These are phyloP conservation scores for Hericium alpestre DNA, from an alignment of 768 basidiomycete genomes.

Conservation along the genomic window DNA sequence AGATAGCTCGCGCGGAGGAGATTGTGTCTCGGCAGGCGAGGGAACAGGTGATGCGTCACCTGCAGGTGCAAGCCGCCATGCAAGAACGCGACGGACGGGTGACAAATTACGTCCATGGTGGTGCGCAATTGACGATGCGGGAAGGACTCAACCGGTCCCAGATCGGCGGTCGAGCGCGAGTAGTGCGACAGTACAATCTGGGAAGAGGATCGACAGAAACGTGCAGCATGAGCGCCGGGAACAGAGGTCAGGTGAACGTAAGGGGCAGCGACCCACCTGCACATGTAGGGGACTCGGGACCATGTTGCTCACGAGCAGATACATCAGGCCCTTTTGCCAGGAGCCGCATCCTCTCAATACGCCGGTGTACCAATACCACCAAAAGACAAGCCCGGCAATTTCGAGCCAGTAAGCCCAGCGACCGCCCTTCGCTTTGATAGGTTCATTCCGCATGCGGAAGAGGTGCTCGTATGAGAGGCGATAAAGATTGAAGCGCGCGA, in stretches of 20 bases:
- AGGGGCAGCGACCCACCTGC: constrained; percentile 46
- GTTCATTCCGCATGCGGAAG: constrained; percentile 52
- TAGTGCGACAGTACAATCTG: constrained; percentile 97
- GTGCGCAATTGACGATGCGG: constrained; percentile 90
- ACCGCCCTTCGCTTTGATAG: constrained; percentile 53
- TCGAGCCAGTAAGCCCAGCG: constrained; percentile 76
- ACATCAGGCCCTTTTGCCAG: constrained; percentile 60
- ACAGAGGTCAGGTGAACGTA: neutral
- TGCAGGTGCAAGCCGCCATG: constrained; percentile 98
- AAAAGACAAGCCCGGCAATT: constrained; percentile 63
- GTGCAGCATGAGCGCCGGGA: neutral
- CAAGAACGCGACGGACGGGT: constrained; percentile 70
- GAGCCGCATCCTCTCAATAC: constrained; percentile 62
- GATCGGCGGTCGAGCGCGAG: constrained; percentile 84
- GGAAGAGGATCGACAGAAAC: neutral
- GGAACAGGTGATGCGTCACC: constrained; percentile 95
- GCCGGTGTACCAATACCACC: constrained; percentile 79
- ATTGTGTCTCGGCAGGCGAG: constrained; percentile 89
- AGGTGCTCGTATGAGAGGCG: constrained; percentile 75
- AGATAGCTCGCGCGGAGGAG: constrained; percentile 69
- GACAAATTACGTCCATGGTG: constrained; percentile 93
- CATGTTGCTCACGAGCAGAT: constrained; percentile 76
- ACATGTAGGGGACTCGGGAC: constrained; percentile 88
- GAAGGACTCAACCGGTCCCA: constrained; percentile 88
- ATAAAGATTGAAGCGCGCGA: constrained; percentile 94